Base-by-base conservation (phyloP, 352 stramenopile species). In the Pythium brachiatum region DNA sequence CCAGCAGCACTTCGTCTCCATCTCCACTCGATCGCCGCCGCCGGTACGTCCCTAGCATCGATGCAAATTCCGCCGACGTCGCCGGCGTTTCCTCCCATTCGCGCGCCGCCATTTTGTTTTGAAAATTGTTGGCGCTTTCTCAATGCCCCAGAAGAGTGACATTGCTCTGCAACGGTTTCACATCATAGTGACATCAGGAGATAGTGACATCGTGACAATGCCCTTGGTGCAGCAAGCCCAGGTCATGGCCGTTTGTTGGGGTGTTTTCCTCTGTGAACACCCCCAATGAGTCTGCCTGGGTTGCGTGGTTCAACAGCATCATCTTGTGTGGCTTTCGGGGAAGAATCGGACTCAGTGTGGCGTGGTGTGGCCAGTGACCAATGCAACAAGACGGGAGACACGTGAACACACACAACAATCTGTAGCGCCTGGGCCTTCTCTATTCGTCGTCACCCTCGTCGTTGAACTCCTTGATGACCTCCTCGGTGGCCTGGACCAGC, bases 381-480 rank as follows among this genome's bases (percentile, higher is more conserved):
- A 41, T 13, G 34, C 9, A 34, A 18, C 34, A 41, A 41, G 34
- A 41, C 34, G 3, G 15, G 5, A 18, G 13, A 9, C 7, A 9
- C 38, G 16, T 56, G 16, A n/a, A 46, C 51, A 25, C 21, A 25
- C 27, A 41, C 26, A 26, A 16, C 7, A 41, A 34, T 34, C 29
- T 34, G 21, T 34, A 21, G 36, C 39, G 38, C 16, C 18, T 46
- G 4, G 8, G 38, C 38, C 18, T 15, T 46, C 2, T 63, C 63
- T 70, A 64, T 65, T 70, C 56, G 29, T 70, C 57, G 20, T 56
- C 56, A 7, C 34, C 51, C 31, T 87, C 80, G 9, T 80, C 76
- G 8, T 84, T 70, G 55, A 86, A 91, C 63, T 90, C 85, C 65
- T 88, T 78, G 56, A 94, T 88, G 41, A 94, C 52, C n/a, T 90